These are phyloP conservation scores for Venturia effusa DNA, from an alignment of 2,329 filamentous ascomycete genomes.

Conservation along the genomic window DNA sequence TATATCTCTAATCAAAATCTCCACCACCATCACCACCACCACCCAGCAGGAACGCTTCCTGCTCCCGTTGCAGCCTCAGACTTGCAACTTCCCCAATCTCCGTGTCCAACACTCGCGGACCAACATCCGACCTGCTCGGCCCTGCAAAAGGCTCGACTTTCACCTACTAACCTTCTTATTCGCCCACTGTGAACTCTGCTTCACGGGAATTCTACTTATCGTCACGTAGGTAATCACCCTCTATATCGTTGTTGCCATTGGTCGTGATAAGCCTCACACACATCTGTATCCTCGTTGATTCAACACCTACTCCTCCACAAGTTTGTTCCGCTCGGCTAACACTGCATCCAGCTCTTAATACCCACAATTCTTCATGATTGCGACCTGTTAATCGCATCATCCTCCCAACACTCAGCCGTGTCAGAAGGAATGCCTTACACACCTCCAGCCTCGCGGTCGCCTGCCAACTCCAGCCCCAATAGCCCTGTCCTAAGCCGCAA, in stretches of 20 bases:
- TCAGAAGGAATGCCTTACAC: conserved; percentile 70
- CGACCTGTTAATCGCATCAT: not conserved
- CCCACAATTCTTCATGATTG: conserved; percentile 4
- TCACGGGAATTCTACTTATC: conserved; percentile 1
- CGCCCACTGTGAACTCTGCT: conserved; percentile 1
- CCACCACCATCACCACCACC: not conserved
- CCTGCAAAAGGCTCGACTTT: not conserved
- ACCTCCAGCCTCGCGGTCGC: conserved; percentile 55
- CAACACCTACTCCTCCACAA: not conserved
- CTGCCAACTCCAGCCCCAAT: conserved; percentile 43
- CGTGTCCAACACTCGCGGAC: not conserved
- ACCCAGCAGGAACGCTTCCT: not conserved
- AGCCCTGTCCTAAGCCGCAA: conserved; percentile 40
- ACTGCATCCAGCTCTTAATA: not conserved
- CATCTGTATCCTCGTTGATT: not conserved
- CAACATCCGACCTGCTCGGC: not conserved
- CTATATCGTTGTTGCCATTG: not conserved
- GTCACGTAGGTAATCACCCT: not conserved
- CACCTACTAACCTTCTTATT: conserved; percentile 4
- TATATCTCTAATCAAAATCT: not conserved
- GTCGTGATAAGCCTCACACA: not conserved
- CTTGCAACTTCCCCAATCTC: not conserved
- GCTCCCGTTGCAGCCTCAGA: not conserved
- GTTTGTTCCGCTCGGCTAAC: not conserved
- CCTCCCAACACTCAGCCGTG: not conserved